Evolutionary conservation across 2,329 filamentous ascomycete species (phyloP).

Genomic region (Beauveria australis): DNA sequence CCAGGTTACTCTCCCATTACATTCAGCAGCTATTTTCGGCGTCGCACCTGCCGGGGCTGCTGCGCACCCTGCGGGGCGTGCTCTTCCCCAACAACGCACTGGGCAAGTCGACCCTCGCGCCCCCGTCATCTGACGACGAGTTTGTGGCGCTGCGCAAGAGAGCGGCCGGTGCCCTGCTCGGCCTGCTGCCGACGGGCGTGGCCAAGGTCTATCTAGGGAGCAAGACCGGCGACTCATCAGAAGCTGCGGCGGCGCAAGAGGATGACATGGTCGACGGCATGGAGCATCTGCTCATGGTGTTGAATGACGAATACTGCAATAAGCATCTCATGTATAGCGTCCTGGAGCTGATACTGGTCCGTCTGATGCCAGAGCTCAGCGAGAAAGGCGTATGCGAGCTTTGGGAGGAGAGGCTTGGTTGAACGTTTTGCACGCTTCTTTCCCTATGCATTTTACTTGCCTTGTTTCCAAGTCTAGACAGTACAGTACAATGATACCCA

Average conservation of each 20-base stretch:
- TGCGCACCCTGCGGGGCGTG: constrained; percentile 64
- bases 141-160: constrained; percentile 54
- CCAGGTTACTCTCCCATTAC: constrained; percentile 51
- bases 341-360: constrained; percentile 73
- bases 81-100: constrained; percentile 82
- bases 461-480: not conserved
- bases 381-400: constrained; percentile 64
- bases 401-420: constrained; percentile 60
- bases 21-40: constrained; percentile 54
- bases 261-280: constrained; percentile 49
- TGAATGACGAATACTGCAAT: constrained; percentile 82
- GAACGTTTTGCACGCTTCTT: not conserved
- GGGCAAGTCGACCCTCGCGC: constrained; percentile 52
- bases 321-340: constrained; percentile 81
- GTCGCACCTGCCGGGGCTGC: constrained; percentile 54
- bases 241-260: constrained; percentile 26
- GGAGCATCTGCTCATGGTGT: constrained; percentile 61
- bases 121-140: constrained; percentile 52
- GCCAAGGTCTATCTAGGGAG: constrained; percentile 44
- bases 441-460: not conserved
- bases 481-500: not conserved
- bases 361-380: constrained; percentile 74
- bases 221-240: constrained; percentile 17
- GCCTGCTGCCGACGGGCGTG: constrained; percentile 38
- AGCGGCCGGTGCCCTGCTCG: constrained; percentile 54